phyloP scores from a whole-genome alignment of 768 basidiomycete genomes.

The Lactifluus pinguis region DNA sequence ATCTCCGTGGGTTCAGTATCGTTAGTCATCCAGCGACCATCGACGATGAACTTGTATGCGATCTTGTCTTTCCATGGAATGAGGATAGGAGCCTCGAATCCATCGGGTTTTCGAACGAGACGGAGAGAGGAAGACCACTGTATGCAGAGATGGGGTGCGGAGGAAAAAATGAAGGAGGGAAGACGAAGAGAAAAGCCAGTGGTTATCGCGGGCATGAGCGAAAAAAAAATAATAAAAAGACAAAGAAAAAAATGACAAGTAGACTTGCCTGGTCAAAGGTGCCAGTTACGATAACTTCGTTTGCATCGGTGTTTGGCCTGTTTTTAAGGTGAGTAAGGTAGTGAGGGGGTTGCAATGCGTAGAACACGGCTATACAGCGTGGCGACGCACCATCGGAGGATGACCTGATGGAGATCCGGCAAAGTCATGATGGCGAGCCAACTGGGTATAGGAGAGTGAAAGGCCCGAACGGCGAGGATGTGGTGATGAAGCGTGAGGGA shows the following conservation, averaged over 20 bases:
- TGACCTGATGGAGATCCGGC: constrained; percentile 14
- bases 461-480: not conserved
- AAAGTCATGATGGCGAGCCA: not conserved
- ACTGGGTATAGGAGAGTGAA: not conserved
- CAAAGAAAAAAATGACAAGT: not conserved
- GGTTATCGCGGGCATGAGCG: constrained; percentile 15
- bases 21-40: constrained; percentile 27
- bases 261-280: constrained; percentile 21
- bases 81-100: constrained; percentile 23
- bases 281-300: constrained; percentile 19
- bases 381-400: constrained; percentile 13
- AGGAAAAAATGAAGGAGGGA: constrained; percentile 15
- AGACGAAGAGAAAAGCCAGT: constrained; percentile 17
- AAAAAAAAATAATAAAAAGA: not conserved
- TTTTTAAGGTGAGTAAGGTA: constrained; percentile 1
- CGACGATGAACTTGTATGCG: constrained; percentile 30
- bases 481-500: not conserved
- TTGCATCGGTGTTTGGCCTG: constrained; percentile 18
- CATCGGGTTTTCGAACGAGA: constrained; percentile 23
- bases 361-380: constrained; percentile 9
- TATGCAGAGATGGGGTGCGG: constrained; percentile 12
- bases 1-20: constrained; percentile 23
- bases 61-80: constrained; percentile 25
- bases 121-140: constrained; percentile 25
- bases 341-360: not conserved